Evolutionary conservation across 1,284 basidiomycete species (phyloP).

Genomic region (Apiotrichum mycotoxinovorans): DNA sequence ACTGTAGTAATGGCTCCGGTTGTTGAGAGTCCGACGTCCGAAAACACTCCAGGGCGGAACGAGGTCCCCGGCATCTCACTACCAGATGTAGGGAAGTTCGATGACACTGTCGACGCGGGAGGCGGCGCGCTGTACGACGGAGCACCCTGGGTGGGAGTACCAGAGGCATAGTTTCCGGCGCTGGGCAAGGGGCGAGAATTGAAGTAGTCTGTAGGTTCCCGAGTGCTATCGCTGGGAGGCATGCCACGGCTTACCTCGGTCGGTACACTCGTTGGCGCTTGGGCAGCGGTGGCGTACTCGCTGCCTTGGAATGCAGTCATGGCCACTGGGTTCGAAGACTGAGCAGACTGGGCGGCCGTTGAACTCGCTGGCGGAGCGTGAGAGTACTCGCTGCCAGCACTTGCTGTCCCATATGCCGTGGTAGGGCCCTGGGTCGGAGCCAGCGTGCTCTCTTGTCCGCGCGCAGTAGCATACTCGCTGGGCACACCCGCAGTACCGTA

Average conservation of each 20-base stretch:
- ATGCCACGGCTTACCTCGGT: neutral
- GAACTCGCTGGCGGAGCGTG: too few species aligned
- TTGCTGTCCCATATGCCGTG: too few species aligned
- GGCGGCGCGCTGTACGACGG: too few species aligned
- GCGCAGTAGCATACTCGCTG: conserved; percentile 6
- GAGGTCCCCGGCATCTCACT: neutral
- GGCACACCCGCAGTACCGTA: neutral
- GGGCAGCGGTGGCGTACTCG: neutral
- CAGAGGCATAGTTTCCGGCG: too few species aligned
- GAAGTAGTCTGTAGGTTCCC: neutral
- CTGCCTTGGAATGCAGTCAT: neutral
- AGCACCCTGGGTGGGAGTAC: too few species aligned
- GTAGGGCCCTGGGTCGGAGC: too few species aligned
- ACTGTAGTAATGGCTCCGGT: neutral
- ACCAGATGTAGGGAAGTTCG: neutral
- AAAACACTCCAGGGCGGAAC: neutral
- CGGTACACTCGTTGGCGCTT: neutral
- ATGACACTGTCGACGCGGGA: too few species aligned
- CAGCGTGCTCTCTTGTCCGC: neutral
- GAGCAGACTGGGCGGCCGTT: neutral
- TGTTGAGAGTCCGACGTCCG: neutral
- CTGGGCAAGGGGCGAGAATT: neutral
- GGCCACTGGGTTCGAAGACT: neutral
- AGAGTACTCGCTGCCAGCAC: too few species aligned
- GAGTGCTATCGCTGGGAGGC: neutral